Conservation (phyloP, 2,329 filamentous ascomycete genomes). For the Exophiala sideris region DNA sequence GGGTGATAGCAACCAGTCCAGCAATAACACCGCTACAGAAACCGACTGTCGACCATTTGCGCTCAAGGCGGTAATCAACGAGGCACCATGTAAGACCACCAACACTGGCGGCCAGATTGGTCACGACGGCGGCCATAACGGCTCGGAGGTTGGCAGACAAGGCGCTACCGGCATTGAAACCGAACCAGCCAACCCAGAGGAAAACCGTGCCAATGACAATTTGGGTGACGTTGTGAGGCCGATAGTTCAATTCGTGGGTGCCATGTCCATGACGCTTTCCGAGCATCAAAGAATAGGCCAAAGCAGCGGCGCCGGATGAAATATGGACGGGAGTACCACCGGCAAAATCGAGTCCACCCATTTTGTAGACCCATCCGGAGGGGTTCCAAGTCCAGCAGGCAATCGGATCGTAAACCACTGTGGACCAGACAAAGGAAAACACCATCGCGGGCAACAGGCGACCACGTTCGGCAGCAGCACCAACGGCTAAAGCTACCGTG, state of each 20-base stretch:
- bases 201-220: constrained; percentile 91
- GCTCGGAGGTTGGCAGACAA: constrained; percentile 77
- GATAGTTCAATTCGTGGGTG: constrained; percentile 76
- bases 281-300: constrained; percentile 89
- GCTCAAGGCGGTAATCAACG: constrained; percentile 81
- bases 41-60: constrained; percentile 88
- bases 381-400: constrained; percentile 95
- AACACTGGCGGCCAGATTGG: constrained; percentile 78
- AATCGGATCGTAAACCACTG: constrained; percentile 85
- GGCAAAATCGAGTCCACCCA: constrained; percentile 84
- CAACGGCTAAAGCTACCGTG: constrained; percentile 76
- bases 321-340: constrained; percentile 82
- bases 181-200: constrained; percentile 94
- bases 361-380: constrained; percentile 71
- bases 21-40: constrained; percentile 90
- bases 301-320: constrained; percentile 65
- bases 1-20: constrained; percentile 83
- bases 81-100: constrained; percentile 87
- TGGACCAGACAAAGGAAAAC: constrained; percentile 92
- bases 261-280: constrained; percentile 69
- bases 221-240: constrained; percentile 88
- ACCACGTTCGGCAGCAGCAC: constrained; percentile 81
- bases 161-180: constrained; percentile 86
- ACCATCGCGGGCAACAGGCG: constrained; percentile 83
- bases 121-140: constrained; percentile 81